Conservation (phyloP, 805 yeast genomes). For the Suhomyces vadensis region DNA sequence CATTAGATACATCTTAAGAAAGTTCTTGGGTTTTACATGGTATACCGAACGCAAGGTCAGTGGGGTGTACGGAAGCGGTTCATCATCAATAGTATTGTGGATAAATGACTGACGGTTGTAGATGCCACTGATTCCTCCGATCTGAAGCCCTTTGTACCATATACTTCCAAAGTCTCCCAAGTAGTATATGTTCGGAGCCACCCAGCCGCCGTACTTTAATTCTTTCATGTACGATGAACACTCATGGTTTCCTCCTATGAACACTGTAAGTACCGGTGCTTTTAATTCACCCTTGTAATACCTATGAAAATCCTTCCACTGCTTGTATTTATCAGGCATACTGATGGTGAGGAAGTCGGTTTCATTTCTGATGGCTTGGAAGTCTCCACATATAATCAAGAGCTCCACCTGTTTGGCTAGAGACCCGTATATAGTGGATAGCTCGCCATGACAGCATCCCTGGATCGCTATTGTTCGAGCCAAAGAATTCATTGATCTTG, state of each 20-base stretch:
- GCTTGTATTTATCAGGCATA: conserved; percentile 76
- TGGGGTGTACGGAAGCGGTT: conserved; percentile 49
- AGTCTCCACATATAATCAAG: conserved; percentile 86
- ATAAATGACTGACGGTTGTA: conserved; percentile 47
- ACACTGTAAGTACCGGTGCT: conserved; percentile 78
- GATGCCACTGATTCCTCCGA: conserved; percentile 86
- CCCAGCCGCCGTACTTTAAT: conserved; percentile 87
- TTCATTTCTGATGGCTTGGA: conserved; percentile 71
- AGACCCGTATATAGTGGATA: conserved; percentile 54
- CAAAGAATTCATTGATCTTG: background rate
- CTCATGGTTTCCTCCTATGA: conserved; percentile 96
- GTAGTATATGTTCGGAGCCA: conserved; percentile 82
- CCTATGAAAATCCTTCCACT: conserved; percentile 74
- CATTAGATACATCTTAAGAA: conserved; percentile 53
- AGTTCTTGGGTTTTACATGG: conserved; percentile 71
- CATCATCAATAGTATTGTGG: conserved; percentile 45
- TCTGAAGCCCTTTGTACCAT: conserved; percentile 72
- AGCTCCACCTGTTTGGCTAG: conserved; percentile 25
- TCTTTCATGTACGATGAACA: conserved; percentile 75
- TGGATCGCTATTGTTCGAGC: conserved; percentile 59
- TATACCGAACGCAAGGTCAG: conserved; percentile 58
- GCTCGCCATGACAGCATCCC: conserved; percentile 89
- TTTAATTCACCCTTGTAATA: conserved; percentile 59
- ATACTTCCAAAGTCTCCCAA: conserved; percentile 77
- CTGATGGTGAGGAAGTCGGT: conserved; percentile 69